These are phyloP conservation scores for Nicotiana attenuata DNA, from an alignment of 257 asterid genomes.

Conservation along the genomic window DNA sequence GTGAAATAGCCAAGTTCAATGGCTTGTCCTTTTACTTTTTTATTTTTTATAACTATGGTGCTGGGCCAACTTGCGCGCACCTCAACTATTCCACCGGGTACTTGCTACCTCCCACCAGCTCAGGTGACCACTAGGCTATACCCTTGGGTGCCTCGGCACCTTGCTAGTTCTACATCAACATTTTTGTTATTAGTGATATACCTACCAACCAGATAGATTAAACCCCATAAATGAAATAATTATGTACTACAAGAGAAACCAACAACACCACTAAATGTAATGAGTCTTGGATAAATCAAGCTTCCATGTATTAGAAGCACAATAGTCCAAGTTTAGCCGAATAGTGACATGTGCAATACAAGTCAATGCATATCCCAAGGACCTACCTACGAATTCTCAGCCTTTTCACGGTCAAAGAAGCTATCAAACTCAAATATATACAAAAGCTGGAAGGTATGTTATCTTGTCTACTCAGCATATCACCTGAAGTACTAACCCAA, in stretches of 20 bases:
- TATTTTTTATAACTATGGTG: too few relatives aligned
- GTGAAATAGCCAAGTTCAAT: not conserved
- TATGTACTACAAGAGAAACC: not conserved
- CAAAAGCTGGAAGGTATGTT: slow-evolving; percentile 29
- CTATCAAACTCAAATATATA: slow-evolving; percentile 25
- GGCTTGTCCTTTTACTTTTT: not conserved
- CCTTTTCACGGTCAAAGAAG: slow-evolving; percentile 84
- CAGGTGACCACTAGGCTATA: too few relatives aligned
- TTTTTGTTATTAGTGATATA: too few relatives aligned
- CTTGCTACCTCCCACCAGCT: too few relatives aligned
- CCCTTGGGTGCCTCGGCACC: too few relatives aligned
- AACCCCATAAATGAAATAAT: not conserved
- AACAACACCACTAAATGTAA: not conserved
- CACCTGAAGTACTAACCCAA: not conserved
- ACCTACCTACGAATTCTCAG: slow-evolving; percentile 84
- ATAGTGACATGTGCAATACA: not conserved
- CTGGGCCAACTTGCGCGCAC: not conserved
- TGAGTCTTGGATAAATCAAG: not conserved
- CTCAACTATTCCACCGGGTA: too few relatives aligned
- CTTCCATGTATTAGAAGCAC: not conserved
- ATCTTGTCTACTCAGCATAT: too few relatives aligned
- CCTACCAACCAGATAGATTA: too few relatives aligned
- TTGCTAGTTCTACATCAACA: too few relatives aligned
- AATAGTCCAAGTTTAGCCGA: not conserved
- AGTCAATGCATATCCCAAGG: not conserved